Base-by-base conservation (phyloP, 1,284 basidiomycete genomes). In the Acaromyces ingoldii region DNA sequence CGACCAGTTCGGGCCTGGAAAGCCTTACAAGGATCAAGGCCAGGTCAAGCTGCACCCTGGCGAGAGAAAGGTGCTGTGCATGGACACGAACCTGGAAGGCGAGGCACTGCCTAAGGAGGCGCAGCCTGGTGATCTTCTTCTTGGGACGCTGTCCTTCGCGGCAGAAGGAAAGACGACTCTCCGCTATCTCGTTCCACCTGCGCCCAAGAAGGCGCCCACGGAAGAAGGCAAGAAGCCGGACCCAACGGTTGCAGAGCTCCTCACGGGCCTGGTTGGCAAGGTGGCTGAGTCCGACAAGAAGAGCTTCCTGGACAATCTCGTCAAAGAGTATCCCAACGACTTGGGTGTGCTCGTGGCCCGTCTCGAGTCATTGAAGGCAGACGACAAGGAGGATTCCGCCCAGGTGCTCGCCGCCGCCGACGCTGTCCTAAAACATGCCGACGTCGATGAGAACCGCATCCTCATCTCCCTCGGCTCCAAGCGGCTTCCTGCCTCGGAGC, bases 61-160 rank as follows among this genome's bases (percentile, higher is more conserved):
- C 15, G 67, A 76, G 61, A 53, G 62, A 3, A 66, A 67, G 22
- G 62, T 70, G 25, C 43, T 75, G 19, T 66, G 63, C 19, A 51
- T 76, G 24, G 62, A 70, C 36, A 57, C 72, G 31, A 65, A 70
- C 49, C 58, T 76, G 17, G 60, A 68, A 36, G 70, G 66, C 25
- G 75, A 76, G 37, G 52, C 55, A 5, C 57, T 73, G 40, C 74
- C 73, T 36, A 73, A 74, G 49, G 70, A 68, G 50, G 71, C 66
- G 13, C 60, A 65, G 55, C 54, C 66, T 0, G 75, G 75, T 13
- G 75, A 76, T 47, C 38, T 76, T 9, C 57, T 76, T 2, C 55
- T 75, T 1, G 75, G 75, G n/a, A 53, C 58, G 6, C 64, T 76
- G 22, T 55, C 60, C 6, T 65, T 76, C 29, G 42, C 25, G 5